These are phyloP conservation scores for Graphilbum fragrans DNA, from an alignment of 2,329 filamentous ascomycete species.

Conservation along the genomic window DNA sequence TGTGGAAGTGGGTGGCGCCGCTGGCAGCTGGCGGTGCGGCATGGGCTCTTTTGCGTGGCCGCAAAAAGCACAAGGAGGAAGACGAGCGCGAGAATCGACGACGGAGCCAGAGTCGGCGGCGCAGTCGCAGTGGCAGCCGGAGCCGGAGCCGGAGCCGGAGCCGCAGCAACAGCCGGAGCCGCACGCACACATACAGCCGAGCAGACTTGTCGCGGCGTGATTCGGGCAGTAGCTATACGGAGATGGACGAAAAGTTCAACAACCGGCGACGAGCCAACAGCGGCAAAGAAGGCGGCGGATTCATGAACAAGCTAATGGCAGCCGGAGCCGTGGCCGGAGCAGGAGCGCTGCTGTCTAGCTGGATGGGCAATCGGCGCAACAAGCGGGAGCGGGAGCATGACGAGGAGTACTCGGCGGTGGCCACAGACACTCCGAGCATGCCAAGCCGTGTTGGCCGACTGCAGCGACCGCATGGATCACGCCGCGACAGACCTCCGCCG, in stretches of 20 bases:
- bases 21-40: slow-evolving; percentile 39
- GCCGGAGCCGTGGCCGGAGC: slow-evolving; percentile 51
- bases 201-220: slow-evolving; percentile 40
- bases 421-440: slow-evolving; percentile 46
- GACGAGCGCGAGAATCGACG: slow-evolving; percentile 16
- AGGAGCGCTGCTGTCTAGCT: slow-evolving; percentile 46
- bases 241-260: slow-evolving; percentile 56
- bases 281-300: slow-evolving; percentile 35
- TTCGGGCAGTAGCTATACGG: slow-evolving; percentile 32
- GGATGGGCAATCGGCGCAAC: slow-evolving; percentile 40
- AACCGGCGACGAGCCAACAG: slow-evolving; percentile 22
- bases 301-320: slow-evolving; percentile 48
- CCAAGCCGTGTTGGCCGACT: slow-evolving; percentile 19
- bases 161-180: slow-evolving; percentile 21
- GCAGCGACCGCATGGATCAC: neutral
- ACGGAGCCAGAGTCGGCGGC: slow-evolving; percentile 16
- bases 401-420: slow-evolving; percentile 51
- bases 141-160: slow-evolving; percentile 24
- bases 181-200: slow-evolving; percentile 13
- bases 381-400: slow-evolving; percentile 24
- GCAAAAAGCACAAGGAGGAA: slow-evolving; percentile 26
- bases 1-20: slow-evolving; percentile 36
- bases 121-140: slow-evolving; percentile 20
- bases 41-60: slow-evolving; percentile 31
- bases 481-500: neutral